These are phyloP conservation scores for Ogataea minuta DNA, from an alignment of 805 yeast genomes.

Conservation along the genomic window DNA sequence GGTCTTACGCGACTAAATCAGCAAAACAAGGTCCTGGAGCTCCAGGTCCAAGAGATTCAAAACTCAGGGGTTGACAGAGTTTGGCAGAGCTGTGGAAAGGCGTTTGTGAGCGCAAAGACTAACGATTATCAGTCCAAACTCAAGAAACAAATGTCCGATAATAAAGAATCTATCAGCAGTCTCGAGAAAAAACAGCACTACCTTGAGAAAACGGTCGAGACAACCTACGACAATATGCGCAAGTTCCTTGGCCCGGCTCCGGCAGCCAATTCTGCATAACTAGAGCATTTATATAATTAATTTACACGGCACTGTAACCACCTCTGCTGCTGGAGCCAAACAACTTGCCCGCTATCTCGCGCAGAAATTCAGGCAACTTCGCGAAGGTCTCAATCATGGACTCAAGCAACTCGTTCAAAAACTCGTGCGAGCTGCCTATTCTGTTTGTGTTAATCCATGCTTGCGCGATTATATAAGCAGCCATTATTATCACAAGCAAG, in stretches of 20 bases:
- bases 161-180: constrained; percentile 57
- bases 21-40: constrained; percentile 50
- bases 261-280: background rate
- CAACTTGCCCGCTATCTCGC: constrained; percentile 66
- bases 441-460: constrained; percentile 70
- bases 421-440: constrained; percentile 66
- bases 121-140: constrained; percentile 48
- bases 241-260: constrained; percentile 10
- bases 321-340: constrained; percentile 67
- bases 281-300: constrained; percentile 1
- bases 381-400: constrained; percentile 54
- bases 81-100: constrained; percentile 85
- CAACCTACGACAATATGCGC: constrained; percentile 63
- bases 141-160: constrained; percentile 48
- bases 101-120: constrained; percentile 51
- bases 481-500: constrained; percentile 63
- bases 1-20: constrained; percentile 51
- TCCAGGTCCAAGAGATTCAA: constrained; percentile 56
- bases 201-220: constrained; percentile 73
- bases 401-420: constrained; percentile 71
- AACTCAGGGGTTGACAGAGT: constrained; percentile 48
- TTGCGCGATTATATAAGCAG: constrained; percentile 68
- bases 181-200: constrained; percentile 69
- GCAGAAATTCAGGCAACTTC: constrained; percentile 62
- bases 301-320: constrained; percentile 88